Evolutionary conservation across 495 filamentous ascomycete species (phyloP).

Genomic region (Penicillium tannophilum): DNA sequence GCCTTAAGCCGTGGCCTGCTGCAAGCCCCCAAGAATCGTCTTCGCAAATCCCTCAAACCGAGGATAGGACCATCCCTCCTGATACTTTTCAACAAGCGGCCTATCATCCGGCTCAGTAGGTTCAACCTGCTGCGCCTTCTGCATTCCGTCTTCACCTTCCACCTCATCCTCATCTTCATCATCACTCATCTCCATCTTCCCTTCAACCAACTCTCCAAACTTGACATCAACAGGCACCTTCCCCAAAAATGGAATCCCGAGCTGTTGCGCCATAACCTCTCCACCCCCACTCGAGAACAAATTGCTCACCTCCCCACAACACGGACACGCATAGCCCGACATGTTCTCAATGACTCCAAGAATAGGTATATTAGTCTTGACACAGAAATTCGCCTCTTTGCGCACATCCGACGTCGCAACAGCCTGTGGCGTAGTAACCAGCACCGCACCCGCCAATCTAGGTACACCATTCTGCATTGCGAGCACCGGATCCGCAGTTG

Average conservation of each 20-base stretch:
- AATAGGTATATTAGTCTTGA: constrained; percentile 77
- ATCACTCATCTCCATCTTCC: constrained; percentile 48
- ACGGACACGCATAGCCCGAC: constrained; percentile 94
- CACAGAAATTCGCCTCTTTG: constrained; percentile 96
- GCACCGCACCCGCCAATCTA: constrained; percentile 75
- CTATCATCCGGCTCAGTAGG: constrained; percentile 50
- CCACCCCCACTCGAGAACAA: constrained; percentile 90
- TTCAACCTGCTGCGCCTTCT: constrained; percentile 38
- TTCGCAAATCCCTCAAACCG: constrained; percentile 71
- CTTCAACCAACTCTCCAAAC: constrained; percentile 68
- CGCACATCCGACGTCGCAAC: constrained; percentile 90
- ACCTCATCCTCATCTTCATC: constrained; percentile 39
- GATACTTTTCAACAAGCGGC: constrained; percentile 76
- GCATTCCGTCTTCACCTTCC: constrained; percentile 43
- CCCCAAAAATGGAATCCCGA: constrained; percentile 80
- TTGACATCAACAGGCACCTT: constrained; percentile 84
- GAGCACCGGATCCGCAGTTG: constrained; percentile 34
- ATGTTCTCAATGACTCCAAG: constrained; percentile 97
- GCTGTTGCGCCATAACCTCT: constrained; percentile 84
- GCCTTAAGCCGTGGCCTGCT: constrained; percentile 19
- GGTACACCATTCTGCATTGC: constrained; percentile 35
- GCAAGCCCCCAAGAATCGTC: constrained; percentile 51
- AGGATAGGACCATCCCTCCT: constrained; percentile 70
- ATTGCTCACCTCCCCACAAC: constrained; percentile 91
- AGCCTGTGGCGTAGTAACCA: constrained; percentile 96